Percentiles rank a stretch among this genome's conserved stretches.
phyloP scores from a whole-genome alignment of 2,329 filamentous ascomycete genomes.

The Trichophyton simii region DNA sequence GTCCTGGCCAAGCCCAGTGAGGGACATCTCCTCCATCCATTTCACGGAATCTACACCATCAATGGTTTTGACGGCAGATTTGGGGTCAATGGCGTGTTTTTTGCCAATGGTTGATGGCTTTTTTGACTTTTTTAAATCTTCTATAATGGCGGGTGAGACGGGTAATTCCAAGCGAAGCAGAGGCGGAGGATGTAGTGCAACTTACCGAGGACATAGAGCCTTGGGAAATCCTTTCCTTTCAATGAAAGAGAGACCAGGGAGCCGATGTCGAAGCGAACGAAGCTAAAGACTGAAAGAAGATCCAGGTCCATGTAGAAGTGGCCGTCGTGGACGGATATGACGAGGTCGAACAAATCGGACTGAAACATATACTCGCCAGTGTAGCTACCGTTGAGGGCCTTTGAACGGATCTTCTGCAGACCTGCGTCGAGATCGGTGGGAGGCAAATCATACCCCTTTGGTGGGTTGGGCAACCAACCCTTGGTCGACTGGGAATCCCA shows the following conservation, averaged over 20 bases:
- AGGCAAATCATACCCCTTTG: constrained; percentile 39
- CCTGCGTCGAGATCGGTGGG: constrained; percentile 37
- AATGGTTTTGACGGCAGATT: constrained; percentile 21
- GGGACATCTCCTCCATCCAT: constrained; percentile 17
- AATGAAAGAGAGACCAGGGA: constrained; percentile 48
- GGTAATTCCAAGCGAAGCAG: neutral
- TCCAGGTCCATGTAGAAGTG: constrained; percentile 32
- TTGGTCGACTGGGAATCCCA: constrained; percentile 18
- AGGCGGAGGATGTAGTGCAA: neutral
- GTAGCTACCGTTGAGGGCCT: constrained; percentile 34
- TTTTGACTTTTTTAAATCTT: neutral
- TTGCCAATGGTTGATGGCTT: too few relatives aligned
- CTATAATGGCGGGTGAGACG: neutral
- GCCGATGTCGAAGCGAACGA: constrained; percentile 41
- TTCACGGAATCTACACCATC: constrained; percentile 19
- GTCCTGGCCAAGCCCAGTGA: constrained; percentile 16
- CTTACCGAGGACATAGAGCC: constrained; percentile 34
- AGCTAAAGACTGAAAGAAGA: constrained; percentile 33
- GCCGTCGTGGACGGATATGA: constrained; percentile 49
- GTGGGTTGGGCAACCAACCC: constrained; percentile 31
- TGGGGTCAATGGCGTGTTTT: neutral
- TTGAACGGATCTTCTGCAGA: constrained; percentile 36
- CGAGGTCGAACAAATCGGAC: constrained; percentile 40
- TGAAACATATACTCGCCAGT: constrained; percentile 45
- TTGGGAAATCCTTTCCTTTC: constrained; percentile 47